Base-by-base conservation (phyloP, 2,329 filamentous ascomycete species). In the Cercospora sp. region DNA sequence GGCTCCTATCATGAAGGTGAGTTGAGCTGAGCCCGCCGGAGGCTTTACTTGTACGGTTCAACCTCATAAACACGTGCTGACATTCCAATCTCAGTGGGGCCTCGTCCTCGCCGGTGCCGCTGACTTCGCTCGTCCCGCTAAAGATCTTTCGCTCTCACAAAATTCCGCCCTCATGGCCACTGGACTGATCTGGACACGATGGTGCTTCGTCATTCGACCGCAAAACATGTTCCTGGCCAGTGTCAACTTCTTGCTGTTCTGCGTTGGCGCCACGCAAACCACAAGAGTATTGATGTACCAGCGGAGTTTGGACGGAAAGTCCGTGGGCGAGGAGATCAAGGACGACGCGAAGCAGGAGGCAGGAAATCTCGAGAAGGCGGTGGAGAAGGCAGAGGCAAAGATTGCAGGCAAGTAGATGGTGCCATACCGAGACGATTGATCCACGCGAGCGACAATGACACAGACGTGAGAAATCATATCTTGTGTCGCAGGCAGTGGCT, bases 131-230 rank as follows among this genome's bases (percentile, higher is more conserved):
- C 93, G 95, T 74, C 95, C 95, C 33, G 93, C 91, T 71, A 92
- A 96, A 81, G 93, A 93, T 81, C 92, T 99, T 74, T 97, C 94
- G 48, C 84, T 97, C 70, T 95, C 92, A 31, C 94, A 97, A 83
- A 99, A 98, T 84, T 85, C 85, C 61, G 94, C 95, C 68, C 87
- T 99, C 74, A 95, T 92, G 78, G 89, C 89, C 75, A 99, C 95
- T 9, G 95, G 95, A 73, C 82, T 91, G 72, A 99, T 99, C 86
- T 99, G 95, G 95, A 99, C 95, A 57, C 89, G 95, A 74, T 99
- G 95, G 95, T 99, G 95, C 86, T 86, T 98, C 79, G 91, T 99
- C 81, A 99, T 99, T 83, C 93, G 89, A 81, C 95, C 95, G 67
- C 89, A 89, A 82, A 99, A 99, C 86, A 83, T 93, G 77, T 90